A percentile compares a stretch with the other conserved stretches of the same genome.
These are phyloP conservation scores for Ashbya aceris DNA, from an alignment of 1,139 yeast genomes.

Conservation along the genomic window DNA sequence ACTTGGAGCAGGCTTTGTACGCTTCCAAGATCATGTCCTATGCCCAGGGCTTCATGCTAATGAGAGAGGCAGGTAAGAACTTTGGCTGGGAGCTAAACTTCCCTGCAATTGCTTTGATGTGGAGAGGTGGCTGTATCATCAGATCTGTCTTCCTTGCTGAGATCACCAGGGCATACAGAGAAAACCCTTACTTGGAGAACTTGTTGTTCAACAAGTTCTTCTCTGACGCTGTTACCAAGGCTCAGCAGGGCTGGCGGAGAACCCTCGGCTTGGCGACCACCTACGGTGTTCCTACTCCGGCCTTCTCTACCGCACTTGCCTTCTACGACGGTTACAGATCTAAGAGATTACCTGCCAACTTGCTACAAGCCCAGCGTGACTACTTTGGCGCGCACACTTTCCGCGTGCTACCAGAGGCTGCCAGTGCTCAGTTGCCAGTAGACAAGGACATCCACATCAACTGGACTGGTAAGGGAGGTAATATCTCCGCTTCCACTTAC, in stretches of 20 bases:
- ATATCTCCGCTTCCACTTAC: constrained; percentile 90
- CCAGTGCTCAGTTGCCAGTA: constrained; percentile 64
- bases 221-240: constrained; percentile 81
- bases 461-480: constrained; percentile 99
- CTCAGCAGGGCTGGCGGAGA: constrained; percentile 94
- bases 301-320: constrained; percentile 91
- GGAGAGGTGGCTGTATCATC: constrained; percentile 99
- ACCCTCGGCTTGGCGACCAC: constrained; percentile 69
- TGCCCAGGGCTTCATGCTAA: constrained; percentile 99
- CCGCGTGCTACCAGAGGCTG: constrained; percentile 84
- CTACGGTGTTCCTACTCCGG: constrained; percentile 94
- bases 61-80: constrained; percentile 96
- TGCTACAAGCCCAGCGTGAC: constrained; percentile 98
- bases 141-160: constrained; percentile 97
- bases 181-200: constrained; percentile 89
- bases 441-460: constrained; percentile 85
- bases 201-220: constrained; percentile 93
- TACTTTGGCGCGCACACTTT: constrained; percentile 99
- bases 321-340: constrained; percentile 99
- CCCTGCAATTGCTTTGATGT: constrained; percentile 98
- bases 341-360: constrained; percentile 90
- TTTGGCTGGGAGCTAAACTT: constrained; percentile 96
- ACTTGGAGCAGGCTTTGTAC: constrained; percentile 95
- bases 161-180: constrained; percentile 92
- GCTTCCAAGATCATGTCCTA: constrained; percentile 98